phyloP scores from a whole-genome alignment of 345 rosid genomes.

The Brassica nigra region DNA sequence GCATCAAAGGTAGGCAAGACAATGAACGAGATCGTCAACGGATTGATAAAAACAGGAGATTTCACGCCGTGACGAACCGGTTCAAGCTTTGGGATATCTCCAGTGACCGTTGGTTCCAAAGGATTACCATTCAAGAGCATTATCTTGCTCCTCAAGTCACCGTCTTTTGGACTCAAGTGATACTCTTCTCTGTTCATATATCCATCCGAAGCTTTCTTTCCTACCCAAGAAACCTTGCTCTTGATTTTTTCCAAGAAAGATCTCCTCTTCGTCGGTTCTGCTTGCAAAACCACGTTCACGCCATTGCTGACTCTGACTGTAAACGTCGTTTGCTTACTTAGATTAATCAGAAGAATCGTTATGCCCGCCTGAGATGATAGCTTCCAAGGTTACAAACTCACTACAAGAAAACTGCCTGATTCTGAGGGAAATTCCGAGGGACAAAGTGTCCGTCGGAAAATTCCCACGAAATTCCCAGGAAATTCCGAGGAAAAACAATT shows the following conservation, averaged over 20 bases:
- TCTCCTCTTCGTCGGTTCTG: constrained; percentile 35
- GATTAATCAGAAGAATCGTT: constrained; percentile 77
- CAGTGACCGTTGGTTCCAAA: constrained; percentile 49
- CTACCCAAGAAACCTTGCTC: constrained; percentile 66
- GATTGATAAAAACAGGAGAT: constrained; percentile 57
- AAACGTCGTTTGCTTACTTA: constrained; percentile 68
- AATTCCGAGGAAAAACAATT: too few relatives aligned
- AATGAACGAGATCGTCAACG: constrained; percentile 71
- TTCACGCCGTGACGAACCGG: constrained; percentile 49
- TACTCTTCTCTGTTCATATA: constrained; percentile 74
- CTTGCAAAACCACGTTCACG: constrained; percentile 39
- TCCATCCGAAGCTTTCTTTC: constrained; percentile 51
- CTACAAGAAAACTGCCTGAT: too few relatives aligned
- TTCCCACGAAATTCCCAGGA: too few relatives aligned
- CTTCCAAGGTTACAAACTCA: constrained; percentile 34
- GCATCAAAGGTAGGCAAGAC: constrained; percentile 79
- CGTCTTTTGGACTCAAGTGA: constrained; percentile 74
- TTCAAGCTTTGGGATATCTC: constrained; percentile 63
- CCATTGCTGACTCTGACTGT: constrained; percentile 51
- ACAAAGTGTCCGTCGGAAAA: too few relatives aligned
- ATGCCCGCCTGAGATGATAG: constrained; percentile 63
- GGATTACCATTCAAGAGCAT: constrained; percentile 82
- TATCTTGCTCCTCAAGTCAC: constrained; percentile 64
- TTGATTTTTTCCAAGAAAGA: constrained; percentile 49
- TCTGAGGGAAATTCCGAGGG: too few relatives aligned